Conservation (phyloP, 139 green algal genomes). For the Closterium sp. region DNA sequence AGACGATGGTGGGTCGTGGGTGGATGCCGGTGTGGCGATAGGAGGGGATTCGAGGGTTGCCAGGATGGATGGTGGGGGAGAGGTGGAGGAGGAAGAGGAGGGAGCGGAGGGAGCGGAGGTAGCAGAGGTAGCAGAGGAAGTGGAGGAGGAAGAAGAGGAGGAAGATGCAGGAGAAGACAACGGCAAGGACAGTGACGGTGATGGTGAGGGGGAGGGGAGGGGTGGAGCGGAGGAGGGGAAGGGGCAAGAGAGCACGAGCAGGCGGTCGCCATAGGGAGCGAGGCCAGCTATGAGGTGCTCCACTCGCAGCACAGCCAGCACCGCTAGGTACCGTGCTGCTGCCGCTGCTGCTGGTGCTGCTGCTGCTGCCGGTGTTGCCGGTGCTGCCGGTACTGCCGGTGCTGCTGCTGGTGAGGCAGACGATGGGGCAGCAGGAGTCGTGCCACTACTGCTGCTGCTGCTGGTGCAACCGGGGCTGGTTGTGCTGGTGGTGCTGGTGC, state of each 20-base stretch:
- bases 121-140: background rate
- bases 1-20: no score
- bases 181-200: background rate
- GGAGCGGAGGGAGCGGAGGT: background rate
- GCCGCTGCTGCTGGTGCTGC: background rate
- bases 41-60: slow-evolving; percentile 1
- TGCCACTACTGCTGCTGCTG: background rate
- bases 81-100: background rate
- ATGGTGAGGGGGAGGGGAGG: background rate
- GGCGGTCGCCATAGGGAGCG: background rate
- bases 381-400: background rate
- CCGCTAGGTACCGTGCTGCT: background rate
- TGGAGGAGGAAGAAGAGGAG: slow-evolving; percentile 7
- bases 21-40: background rate
- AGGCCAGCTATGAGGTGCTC: background rate
- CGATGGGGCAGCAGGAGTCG: no score
- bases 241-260: background rate
- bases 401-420: background rate
- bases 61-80: background rate
- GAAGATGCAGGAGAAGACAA: background rate
- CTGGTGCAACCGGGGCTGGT: background rate
- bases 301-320: background rate
- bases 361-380: background rate
- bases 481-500: background rate
- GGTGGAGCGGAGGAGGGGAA: background rate